A percentile compares a stretch with the other conserved stretches of the same genome.
These are phyloP conservation scores for Irpex sp. DNA, from an alignment of 1,284 basidiomycete species.

Conservation along the genomic window DNA sequence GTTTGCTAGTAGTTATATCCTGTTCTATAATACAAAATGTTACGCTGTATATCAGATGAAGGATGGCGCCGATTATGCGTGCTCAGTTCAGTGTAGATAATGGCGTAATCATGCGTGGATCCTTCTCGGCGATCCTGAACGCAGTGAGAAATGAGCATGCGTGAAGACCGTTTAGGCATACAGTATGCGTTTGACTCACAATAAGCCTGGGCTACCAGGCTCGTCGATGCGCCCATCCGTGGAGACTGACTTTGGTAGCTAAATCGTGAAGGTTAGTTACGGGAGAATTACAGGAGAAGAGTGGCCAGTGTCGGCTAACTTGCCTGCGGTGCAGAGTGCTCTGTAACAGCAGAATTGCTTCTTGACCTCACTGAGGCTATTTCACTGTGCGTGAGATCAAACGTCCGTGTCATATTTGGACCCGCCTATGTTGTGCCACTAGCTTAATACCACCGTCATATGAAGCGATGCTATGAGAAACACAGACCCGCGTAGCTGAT, in stretches of 20 bases:
- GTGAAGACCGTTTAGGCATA: not conserved
- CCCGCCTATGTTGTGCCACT: not conserved
- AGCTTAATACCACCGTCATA: not conserved
- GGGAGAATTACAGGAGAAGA: not conserved
- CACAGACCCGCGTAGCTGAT: not conserved
- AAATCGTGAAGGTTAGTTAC: not conserved
- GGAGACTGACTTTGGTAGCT: not conserved
- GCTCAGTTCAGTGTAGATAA: not conserved
- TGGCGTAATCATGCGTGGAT: not conserved
- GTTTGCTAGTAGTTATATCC: not conserved
- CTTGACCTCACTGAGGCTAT: not conserved
- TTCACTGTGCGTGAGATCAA: not conserved
- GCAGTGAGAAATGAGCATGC: not conserved
- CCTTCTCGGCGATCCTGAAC: not conserved
- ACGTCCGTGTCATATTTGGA: not conserved
- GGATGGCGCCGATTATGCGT: not conserved
- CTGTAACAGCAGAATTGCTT: not conserved
- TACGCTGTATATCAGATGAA: not conserved
- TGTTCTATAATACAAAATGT: not conserved
- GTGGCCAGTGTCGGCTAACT: not conserved
- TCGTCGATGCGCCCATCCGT: not conserved
- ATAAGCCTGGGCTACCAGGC: not conserved
- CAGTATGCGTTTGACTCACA: not conserved
- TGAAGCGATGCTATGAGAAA: not conserved
- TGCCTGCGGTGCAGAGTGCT: not conserved